phyloP scores from a whole-genome alignment of 192 early-diverging fungal genomes.

The Coemansia sp. region DNA sequence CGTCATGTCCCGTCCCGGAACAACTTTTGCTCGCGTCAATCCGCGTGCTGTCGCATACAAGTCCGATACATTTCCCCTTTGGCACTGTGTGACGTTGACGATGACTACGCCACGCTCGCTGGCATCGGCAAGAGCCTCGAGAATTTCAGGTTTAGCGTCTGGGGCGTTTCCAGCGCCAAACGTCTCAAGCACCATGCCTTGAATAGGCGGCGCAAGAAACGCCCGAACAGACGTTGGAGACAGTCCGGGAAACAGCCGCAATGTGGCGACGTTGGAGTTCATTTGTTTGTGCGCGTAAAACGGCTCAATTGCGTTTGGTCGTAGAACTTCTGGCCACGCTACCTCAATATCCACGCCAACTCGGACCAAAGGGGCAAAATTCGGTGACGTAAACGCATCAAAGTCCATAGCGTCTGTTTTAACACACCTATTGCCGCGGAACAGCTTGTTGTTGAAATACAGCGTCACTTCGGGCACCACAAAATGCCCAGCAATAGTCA shows the following conservation, averaged over 20 bases:
- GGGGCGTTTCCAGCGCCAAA: constrained; percentile 98
- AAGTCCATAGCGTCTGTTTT: constrained; percentile 81
- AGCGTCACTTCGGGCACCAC: constrained; percentile 93
- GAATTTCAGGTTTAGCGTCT: constrained; percentile 78
- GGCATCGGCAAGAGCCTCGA: constrained; percentile 81
- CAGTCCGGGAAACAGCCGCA: constrained; percentile 94
- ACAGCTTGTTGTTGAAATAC: constrained; percentile 93
- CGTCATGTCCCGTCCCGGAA: constrained; percentile 93
- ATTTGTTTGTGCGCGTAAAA: constrained; percentile 85
- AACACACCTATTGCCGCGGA: constrained; percentile 83
- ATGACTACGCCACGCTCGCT: constrained; percentile 92
- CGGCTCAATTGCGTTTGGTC: constrained; percentile 79
- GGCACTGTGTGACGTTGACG: constrained; percentile 93
- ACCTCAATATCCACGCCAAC: constrained; percentile 98
- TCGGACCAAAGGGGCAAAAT: constrained; percentile 83
- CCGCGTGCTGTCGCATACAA: constrained; percentile 88
- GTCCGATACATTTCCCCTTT: constrained; percentile 81
- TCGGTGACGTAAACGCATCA: constrained; percentile 85
- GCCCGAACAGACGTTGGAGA: constrained; percentile 81
- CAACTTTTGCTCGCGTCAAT: constrained; percentile 73
- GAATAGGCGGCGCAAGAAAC: constrained; percentile 81
- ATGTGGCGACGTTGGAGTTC: constrained; percentile 81
- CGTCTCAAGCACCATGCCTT: constrained; percentile 92
- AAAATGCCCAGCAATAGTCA: constrained; percentile 98
- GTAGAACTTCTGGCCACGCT: constrained; percentile 81